Conservation (phyloP, 305 asterid genomes). For the Fraxinus greggii region DNA sequence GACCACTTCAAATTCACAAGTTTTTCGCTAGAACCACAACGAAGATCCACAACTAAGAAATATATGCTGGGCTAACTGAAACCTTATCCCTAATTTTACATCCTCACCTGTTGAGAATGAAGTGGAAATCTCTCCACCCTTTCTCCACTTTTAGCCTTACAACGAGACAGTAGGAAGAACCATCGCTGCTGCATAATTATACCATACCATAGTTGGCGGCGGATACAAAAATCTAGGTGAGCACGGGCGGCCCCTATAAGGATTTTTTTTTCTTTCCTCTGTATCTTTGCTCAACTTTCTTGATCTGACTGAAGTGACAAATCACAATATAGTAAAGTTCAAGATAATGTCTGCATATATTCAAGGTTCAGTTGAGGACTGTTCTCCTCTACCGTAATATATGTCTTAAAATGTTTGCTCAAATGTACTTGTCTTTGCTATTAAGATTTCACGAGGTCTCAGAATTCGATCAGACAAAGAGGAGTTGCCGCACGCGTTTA, state of each 20-base stretch:
- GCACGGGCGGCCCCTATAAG: too few species aligned
- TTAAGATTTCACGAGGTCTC: constrained; percentile 55
- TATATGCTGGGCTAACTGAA: neutral
- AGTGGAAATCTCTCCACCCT: neutral
- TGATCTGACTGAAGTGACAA: neutral
- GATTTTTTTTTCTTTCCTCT: neutral
- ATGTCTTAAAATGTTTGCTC: neutral
- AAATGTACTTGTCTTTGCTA: neutral
- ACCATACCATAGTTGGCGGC: neutral
- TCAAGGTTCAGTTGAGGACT: neutral
- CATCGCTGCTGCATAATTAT: neutral
- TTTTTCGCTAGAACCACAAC: neutral
- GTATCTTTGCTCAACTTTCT: neutral
- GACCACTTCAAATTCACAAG: neutral
- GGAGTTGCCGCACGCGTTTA: constrained; percentile 57
- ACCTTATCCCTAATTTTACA: neutral
- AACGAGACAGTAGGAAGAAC: neutral
- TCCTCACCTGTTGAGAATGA: neutral
- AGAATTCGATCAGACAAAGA: constrained; percentile 53
- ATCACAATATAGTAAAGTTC: neutral
- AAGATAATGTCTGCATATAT: neutral
- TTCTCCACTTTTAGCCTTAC: neutral
- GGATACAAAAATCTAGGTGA: too few species aligned
- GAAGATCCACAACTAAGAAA: neutral
- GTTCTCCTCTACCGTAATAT: neutral